A percentile compares a stretch with the other conserved stretches of the same genome.
These are phyloP conservation scores for Leucocoprinus birnbaumii DNA, from an alignment of 768 basidiomycete species.

Conservation along the genomic window DNA sequence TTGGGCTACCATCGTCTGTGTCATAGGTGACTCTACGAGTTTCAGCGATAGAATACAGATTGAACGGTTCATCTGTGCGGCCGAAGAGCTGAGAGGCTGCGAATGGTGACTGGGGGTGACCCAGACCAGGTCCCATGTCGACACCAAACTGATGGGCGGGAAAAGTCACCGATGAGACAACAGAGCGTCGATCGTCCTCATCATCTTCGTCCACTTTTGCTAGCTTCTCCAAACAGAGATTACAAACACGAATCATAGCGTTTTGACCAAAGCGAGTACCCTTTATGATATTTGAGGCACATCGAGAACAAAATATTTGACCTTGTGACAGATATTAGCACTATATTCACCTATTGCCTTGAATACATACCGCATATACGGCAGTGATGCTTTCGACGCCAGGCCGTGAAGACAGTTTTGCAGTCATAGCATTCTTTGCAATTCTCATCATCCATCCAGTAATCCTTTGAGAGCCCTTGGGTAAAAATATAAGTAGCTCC, in stretches of 20 bases:
- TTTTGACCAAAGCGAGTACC: slow-evolving; percentile 91
- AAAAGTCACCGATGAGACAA: slow-evolving; percentile 71
- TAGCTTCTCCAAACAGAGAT: slow-evolving; percentile 90
- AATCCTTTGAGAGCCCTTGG: slow-evolving; percentile 89
- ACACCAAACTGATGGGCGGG: slow-evolving; percentile 75
- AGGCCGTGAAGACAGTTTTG: slow-evolving; percentile 90
- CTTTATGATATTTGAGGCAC: slow-evolving; percentile 95
- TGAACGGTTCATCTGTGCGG: slow-evolving; percentile 74
- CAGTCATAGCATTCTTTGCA: slow-evolving; percentile 97
- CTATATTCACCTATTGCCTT: neutral
- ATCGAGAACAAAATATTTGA: slow-evolving; percentile 96
- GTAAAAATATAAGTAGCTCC: slow-evolving; percentile 8
- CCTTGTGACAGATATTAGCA: slow-evolving; percentile 40
- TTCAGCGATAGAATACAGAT: slow-evolving; percentile 80
- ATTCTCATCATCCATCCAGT: slow-evolving; percentile 99
- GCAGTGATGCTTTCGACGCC: slow-evolving; percentile 96
- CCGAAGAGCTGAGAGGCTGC: slow-evolving; percentile 84
- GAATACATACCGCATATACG: slow-evolving; percentile 82
- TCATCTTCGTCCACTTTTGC: slow-evolving; percentile 87
- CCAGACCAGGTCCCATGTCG: slow-evolving; percentile 29
- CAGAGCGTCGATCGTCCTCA: slow-evolving; percentile 83
- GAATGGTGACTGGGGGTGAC: slow-evolving; percentile 78
- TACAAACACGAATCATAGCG: slow-evolving; percentile 95
- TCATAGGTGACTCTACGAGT: slow-evolving; percentile 54
- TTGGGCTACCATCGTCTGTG: slow-evolving; percentile 54